Evolutionary conservation across 78 protist species (phyloP), one percentile per base, ranked within the genome.

Genomic region (Capsaspora owczarzaki): DNA sequence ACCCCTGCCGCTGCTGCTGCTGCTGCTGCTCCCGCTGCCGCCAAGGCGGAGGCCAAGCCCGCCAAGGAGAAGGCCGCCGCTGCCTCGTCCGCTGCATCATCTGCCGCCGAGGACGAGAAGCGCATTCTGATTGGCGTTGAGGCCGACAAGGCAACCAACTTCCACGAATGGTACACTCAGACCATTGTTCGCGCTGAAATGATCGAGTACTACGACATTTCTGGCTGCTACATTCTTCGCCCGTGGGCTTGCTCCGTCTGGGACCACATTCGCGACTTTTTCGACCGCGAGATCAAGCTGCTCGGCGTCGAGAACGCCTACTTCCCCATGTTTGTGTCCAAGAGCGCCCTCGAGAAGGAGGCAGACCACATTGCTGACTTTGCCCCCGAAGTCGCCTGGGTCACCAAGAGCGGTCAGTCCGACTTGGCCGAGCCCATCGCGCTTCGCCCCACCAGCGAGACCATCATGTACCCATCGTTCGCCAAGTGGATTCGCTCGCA

Each of bases 361-460:
- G 82, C 82, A 83, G 95, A 93, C 53, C 96, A 95, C 90, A 85
- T 95, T 43, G 95, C 90, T 43, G 98, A 93, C 49, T 95, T 95
- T 66, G 90, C 93, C 0, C 94, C 98, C 51, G 94, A 90, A 63
- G 87, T 85, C 5, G 98, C 98, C 8, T 97, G 99, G 99, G 99
- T 97, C 47, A 96, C 98, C 46, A 82, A 85, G 76, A 49, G 93
- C 19, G 97, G 99, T n/a, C 35, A 79, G 33, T 72, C 92, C 25
- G 85, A 89, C 19, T 75, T 95, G 44, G 85, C 66, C 3, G 92
- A 93, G 85, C 98, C 97, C 43, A 90, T 95, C 60, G 99, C 98
- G 47, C 74, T 97, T 40, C 96, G 99, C 41, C 99, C 99, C 38
- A 97, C 99, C 22, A 81, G 91, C 25, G 99, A 97, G 88, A 95